Base-by-base conservation (phyloP, 106 monocot genomes). In the Triglochin maritima region DNA sequence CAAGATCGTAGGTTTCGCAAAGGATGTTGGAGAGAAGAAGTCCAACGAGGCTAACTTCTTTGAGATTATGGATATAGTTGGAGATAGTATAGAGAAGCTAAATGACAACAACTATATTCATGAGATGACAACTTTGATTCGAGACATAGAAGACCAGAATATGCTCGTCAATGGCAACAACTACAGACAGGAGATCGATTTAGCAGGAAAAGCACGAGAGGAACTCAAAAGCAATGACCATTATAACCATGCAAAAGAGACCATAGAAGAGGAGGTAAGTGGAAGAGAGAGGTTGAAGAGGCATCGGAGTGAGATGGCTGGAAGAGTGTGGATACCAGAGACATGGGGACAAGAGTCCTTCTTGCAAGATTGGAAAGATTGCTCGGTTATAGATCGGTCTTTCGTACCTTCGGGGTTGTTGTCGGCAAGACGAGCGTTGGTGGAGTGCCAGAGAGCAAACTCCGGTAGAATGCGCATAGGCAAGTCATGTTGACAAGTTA, bases 311-410 rank as follows among this genome's bases (percentile, higher is more conserved):
- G 76, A 79, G 56, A 70, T 79, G 76, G 76, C 79, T 7, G 76
- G 79, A 5, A 54, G 69, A 12, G 78, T 79, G 6, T 70, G 76
- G 73, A 77, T 79, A 50, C 83, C 83, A 5, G 83, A 83, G 41
- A 77, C 50, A 3, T 83, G 83, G 83, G 79, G 77, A 14, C 76
- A 83, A 44, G 83, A 83, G 75, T 67, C 17, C 48, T 46, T 79
- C 44, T 63, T 83, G 46, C 65, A 73, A 50, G 79, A 79, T 13
- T 83, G 76, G 83, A 53, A 47, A 0, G 79, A 76, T 44, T 83
- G 71, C 61, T 59, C 72, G n/a, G 73, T 68, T 4, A 62, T 83
- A 49, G 79, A 77, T 51, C 61, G 68, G 6, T 59, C 76, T 6
- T 69, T 83, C 9, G 56, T 67, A 9, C 79, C 76, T 8, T 47